A percentile compares a stretch with the other conserved stretches of the same genome.
phyloP scores from a whole-genome alignment of 2,329 filamentous ascomycete species.

The Scedosporium aurantiacum region DNA sequence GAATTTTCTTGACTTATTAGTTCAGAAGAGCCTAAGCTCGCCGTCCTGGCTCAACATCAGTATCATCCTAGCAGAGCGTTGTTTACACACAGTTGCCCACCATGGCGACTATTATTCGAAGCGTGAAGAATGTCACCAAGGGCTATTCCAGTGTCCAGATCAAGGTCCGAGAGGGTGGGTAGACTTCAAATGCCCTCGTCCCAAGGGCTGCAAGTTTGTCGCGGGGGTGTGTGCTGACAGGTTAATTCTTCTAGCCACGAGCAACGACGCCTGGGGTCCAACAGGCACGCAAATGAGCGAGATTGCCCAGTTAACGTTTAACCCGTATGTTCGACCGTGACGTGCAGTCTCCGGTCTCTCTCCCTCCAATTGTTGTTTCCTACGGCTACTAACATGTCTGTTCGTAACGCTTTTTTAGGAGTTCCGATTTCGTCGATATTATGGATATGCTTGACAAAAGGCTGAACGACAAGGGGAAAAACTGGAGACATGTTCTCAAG shows the following conservation, averaged over 20 bases:
- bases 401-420: slow-evolving; percentile 38
- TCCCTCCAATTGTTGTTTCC: not conserved
- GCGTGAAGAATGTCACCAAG: slow-evolving; percentile 99
- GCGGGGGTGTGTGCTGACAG: not conserved
- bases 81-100: slow-evolving; percentile 16
- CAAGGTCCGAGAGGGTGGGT: slow-evolving; percentile 91
- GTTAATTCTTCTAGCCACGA: slow-evolving; percentile 57
- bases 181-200: slow-evolving; percentile 16
- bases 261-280: slow-evolving; percentile 97
- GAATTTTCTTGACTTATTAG: not conserved
- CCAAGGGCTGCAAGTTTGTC: not conserved
- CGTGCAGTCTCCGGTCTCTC: not conserved
- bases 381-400: not conserved
- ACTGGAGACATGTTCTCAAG: slow-evolving; percentile 97
- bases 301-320: slow-evolving; percentile 95
- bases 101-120: slow-evolving; percentile 97
- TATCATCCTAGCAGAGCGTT: not conserved
- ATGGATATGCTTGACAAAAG: slow-evolving; percentile 99
- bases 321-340: slow-evolving; percentile 56
- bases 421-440: slow-evolving; percentile 97
- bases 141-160: slow-evolving; percentile 94
- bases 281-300: slow-evolving; percentile 98
- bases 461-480: slow-evolving; percentile 98
- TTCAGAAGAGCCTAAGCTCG: not conserved
- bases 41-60: not conserved